Percentiles rank a stretch among this genome's conserved stretches.
Conservation (phyloP, 202 grass and related monocot species). For the Bolboschoenoplectus hybrid region DNA sequence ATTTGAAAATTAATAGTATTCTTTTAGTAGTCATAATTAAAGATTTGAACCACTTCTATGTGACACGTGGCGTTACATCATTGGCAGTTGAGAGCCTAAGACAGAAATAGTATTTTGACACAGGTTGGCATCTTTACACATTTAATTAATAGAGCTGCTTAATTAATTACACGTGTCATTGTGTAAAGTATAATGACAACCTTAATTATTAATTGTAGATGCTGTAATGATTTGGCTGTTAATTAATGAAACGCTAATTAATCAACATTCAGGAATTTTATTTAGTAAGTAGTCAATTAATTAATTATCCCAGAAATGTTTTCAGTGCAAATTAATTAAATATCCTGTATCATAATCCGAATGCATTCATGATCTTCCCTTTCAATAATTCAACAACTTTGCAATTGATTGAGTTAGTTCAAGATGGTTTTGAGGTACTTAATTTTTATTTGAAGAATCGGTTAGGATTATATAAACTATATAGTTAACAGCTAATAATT, state of each 20-base stretch:
- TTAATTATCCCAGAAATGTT: not conserved
- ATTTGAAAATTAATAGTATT: not conserved
- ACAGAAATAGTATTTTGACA: too few relatives aligned
- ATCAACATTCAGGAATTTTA: not conserved
- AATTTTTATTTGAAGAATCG: constrained; percentile 18
- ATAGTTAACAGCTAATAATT: constrained; percentile 36
- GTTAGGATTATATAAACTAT: constrained; percentile 17
- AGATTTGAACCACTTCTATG: too few relatives aligned
- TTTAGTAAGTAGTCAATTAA: not conserved
- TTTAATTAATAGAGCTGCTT: not conserved
- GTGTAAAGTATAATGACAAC: not conserved
- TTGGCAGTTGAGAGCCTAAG: too few relatives aligned
- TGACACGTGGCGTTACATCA: not conserved
- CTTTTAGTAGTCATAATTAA: too few relatives aligned
- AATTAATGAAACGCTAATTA: constrained; percentile 15
- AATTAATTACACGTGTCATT: not conserved
- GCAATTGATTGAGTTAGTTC: constrained; percentile 30
- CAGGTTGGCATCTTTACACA: not conserved
- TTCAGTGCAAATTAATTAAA: not conserved
- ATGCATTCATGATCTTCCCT: constrained; percentile 9
- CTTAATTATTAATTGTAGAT: not conserved
- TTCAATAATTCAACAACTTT: constrained; percentile 32
- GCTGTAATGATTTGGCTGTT: constrained; percentile 8
- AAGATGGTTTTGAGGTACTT: constrained; percentile 12
- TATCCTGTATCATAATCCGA: not conserved